Conservation (phyloP, 441 rosid species). For the Geranium incanum region DNA sequence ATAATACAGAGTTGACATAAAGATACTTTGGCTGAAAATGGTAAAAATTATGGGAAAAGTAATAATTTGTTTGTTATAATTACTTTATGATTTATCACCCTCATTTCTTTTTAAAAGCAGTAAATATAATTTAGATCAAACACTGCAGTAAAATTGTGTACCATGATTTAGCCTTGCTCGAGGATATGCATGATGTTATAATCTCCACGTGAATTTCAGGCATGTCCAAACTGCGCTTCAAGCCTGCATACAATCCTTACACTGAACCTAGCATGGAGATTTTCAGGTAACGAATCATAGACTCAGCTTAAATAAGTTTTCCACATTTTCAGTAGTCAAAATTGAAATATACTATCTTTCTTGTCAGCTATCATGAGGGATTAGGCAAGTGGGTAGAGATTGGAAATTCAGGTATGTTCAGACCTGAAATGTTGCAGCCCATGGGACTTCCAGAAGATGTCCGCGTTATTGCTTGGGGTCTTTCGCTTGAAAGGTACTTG, state of each 20-base stretch:
- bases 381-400: slow-evolving; percentile 84
- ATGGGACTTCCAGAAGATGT: slow-evolving; percentile 96
- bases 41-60: neutral
- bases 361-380: slow-evolving; percentile 73
- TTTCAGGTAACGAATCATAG: slow-evolving; percentile 50
- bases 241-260: slow-evolving; percentile 94
- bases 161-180: too few species aligned
- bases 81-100: neutral
- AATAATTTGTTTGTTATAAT: too few species aligned
- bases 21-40: neutral
- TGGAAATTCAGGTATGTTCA: slow-evolving; percentile 93
- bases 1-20: too few species aligned
- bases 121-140: too few species aligned
- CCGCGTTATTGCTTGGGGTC: slow-evolving; percentile 87
- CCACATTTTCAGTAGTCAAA: slow-evolving; percentile 8
- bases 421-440: slow-evolving; percentile 90
- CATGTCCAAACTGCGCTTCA: slow-evolving; percentile 78
- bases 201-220: slow-evolving; percentile 35
- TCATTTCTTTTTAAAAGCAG: too few species aligned
- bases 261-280: slow-evolving; percentile 98
- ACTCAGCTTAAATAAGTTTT: neutral
- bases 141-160: too few species aligned
- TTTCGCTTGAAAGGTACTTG: slow-evolving; percentile 83
- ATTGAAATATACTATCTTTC: slow-evolving; percentile 8
- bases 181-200: too few species aligned